Conservation (phyloP, 2,329 filamentous ascomycete species). For the Pseudocercospora crystallina region DNA sequence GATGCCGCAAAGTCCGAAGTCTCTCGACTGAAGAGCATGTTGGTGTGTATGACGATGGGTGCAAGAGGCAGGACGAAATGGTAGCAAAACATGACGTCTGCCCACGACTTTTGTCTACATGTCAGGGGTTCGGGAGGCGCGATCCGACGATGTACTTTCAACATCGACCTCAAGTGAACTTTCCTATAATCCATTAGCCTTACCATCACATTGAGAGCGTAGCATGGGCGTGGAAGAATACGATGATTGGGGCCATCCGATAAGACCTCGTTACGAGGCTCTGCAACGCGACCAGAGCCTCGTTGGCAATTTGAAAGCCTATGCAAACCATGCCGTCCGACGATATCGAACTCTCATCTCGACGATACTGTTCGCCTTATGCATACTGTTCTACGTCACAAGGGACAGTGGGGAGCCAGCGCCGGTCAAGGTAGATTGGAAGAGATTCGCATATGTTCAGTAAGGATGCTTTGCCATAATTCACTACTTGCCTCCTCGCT, state of each 20-base stretch:
- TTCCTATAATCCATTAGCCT: no score
- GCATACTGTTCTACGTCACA: conserved; percentile 18
- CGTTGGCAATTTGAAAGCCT: conserved; percentile 15
- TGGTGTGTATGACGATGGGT: no score
- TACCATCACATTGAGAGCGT: no score
- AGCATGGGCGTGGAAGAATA: conserved; percentile 11
- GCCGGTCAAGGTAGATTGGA: conserved; percentile 20
- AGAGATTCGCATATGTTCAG: conserved; percentile 25
- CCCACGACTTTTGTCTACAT: no score
- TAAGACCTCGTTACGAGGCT: conserved; percentile 12
- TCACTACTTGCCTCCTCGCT: neutral
- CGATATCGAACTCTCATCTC: conserved; percentile 18
- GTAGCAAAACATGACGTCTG: no score
- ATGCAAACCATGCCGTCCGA: conserved; percentile 8
- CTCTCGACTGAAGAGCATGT: no score
- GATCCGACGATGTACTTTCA: no score
- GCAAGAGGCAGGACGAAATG: no score
- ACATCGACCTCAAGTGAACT: no score
- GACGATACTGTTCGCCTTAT: conserved; percentile 19
- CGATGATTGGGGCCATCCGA: conserved; percentile 28
- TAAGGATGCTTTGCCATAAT: conserved; percentile 3
- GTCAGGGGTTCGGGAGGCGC: no score
- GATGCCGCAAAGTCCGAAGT: no score
- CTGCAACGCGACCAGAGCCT: conserved; percentile 19
- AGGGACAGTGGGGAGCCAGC: conserved; percentile 4